These are phyloP conservation scores for Cystoisospora suis DNA, from an alignment of 169 alveolate genomes.

Conservation along the genomic window DNA sequence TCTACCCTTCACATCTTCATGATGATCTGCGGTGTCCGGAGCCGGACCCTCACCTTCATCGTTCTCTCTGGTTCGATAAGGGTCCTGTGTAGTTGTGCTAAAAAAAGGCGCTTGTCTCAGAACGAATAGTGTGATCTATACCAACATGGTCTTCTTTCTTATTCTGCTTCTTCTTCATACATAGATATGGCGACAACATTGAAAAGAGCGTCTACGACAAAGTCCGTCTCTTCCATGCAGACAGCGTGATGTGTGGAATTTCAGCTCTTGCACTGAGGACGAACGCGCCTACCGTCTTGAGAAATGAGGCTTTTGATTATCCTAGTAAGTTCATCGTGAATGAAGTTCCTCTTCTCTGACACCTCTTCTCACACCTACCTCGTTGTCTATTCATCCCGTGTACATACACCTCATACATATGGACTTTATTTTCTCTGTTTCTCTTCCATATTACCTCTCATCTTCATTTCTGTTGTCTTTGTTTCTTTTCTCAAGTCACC, in stretches of 20 bases:
- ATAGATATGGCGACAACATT: constrained; percentile 62
- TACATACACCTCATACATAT: neutral
- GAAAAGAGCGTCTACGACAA: constrained; percentile 70
- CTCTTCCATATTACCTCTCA: neutral
- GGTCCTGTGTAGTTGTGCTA: too few relatives aligned
- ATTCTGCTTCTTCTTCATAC: too few relatives aligned
- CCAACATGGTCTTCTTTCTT: too few relatives aligned
- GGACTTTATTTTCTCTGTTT: neutral
- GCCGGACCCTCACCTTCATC: too few relatives aligned
- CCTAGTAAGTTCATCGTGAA: neutral
- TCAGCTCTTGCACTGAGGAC: constrained; percentile 87
- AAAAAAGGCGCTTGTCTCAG: too few relatives aligned
- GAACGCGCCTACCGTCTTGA: constrained; percentile 85
- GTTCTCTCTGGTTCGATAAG: too few relatives aligned
- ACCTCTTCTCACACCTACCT: neutral
- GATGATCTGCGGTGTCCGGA: too few relatives aligned
- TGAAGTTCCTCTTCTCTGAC: neutral
- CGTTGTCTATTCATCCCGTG: neutral
- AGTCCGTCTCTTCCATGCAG: constrained; percentile 79
- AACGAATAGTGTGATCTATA: too few relatives aligned
- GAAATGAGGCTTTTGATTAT: constrained; percentile 68
- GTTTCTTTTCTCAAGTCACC: neutral
- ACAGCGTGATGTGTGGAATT: constrained; percentile 86
- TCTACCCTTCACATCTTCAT: too few relatives aligned
- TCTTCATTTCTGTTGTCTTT: neutral